phyloP scores from a whole-genome alignment of 2,329 filamentous ascomycete species.

The Esteya vermicola region DNA sequence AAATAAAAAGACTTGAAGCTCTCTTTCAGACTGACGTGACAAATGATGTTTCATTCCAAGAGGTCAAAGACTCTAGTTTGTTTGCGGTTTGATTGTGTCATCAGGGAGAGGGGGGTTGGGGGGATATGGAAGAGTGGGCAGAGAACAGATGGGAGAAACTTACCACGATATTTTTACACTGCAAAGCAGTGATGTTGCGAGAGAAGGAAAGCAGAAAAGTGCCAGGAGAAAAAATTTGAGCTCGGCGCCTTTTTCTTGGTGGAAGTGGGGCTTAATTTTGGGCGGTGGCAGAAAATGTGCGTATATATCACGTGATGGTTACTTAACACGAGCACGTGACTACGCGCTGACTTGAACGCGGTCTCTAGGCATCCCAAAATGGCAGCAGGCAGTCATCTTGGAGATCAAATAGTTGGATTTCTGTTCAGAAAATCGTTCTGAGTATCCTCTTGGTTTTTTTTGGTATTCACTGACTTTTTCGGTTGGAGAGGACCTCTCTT shows the following conservation, averaged over 20 bases:
- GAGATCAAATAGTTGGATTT: too few relatives aligned
- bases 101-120: slow-evolving; percentile 44
- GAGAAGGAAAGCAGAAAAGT: slow-evolving; percentile 10
- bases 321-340: too few relatives aligned
- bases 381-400: too few relatives aligned
- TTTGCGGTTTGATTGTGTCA: slow-evolving; percentile 79
- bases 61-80: slow-evolving; percentile 99
- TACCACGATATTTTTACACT: slow-evolving; percentile 12
- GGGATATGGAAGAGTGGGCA: slow-evolving; percentile 9
- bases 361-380: too few relatives aligned
- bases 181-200: neutral
- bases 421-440: neutral
- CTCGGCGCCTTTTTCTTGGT: slow-evolving; percentile 4
- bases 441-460: too few relatives aligned
- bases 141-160: slow-evolving; percentile 8
- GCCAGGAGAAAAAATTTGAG: slow-evolving; percentile 10
- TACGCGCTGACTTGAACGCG: too few relatives aligned
- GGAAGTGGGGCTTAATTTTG: neutral
- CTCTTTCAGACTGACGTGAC: slow-evolving; percentile 83
- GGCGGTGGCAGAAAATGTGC: neutral
- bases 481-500: neutral
- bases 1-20: too few relatives aligned
- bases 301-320: neutral
- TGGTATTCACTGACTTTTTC: neutral
- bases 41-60: slow-evolving; percentile 70